Conservation (phyloP, 163 green algal genomes). For the Scenedesmus sp. region DNA sequence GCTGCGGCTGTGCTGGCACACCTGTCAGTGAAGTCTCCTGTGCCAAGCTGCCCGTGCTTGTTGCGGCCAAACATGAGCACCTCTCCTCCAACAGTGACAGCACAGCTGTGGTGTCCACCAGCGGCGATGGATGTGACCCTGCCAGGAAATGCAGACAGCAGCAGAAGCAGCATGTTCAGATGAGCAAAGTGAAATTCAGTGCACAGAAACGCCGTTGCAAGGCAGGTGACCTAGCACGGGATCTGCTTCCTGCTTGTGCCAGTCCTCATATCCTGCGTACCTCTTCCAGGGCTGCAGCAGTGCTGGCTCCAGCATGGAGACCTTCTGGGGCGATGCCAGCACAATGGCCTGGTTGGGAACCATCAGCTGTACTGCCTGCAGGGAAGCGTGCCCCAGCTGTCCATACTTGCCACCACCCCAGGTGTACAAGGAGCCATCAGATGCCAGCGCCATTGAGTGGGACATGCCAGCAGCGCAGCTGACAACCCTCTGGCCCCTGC, state of each 20-base stretch:
- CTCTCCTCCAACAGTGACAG: conserved; percentile 81
- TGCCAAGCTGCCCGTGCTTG: conserved; percentile 71
- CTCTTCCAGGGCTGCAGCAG: conserved; percentile 63
- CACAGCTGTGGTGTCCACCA: conserved; percentile 84
- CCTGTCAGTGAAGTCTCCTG: conserved; percentile 65
- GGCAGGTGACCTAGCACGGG: not conserved
- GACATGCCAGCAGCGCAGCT: conserved; percentile 75
- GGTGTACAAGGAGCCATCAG: conserved; percentile 84
- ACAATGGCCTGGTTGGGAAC: conserved; percentile 48
- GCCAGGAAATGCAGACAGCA: not conserved
- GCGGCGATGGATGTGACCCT: conserved; percentile 83
- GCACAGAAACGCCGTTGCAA: not conserved
- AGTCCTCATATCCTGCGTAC: conserved; percentile 15
- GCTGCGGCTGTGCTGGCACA: not conserved
- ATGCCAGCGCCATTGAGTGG: conserved; percentile 84
- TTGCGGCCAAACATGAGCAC: conserved; percentile 85
- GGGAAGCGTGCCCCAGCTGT: conserved; percentile 31
- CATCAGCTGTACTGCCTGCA: conserved; percentile 55
- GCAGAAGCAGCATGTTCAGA: not conserved
- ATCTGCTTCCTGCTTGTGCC: not conserved
- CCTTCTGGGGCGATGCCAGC: conserved; percentile 64
- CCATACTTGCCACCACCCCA: conserved; percentile 56
- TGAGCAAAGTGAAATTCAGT: not conserved
- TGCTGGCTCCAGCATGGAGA: conserved; percentile 67
- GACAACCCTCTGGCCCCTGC: conserved; percentile 68